Evolutionary conservation across 805 yeast species (phyloP), one percentile per base, ranked within the genome.

Genomic region (Sugiyamaella floridensis): DNA sequence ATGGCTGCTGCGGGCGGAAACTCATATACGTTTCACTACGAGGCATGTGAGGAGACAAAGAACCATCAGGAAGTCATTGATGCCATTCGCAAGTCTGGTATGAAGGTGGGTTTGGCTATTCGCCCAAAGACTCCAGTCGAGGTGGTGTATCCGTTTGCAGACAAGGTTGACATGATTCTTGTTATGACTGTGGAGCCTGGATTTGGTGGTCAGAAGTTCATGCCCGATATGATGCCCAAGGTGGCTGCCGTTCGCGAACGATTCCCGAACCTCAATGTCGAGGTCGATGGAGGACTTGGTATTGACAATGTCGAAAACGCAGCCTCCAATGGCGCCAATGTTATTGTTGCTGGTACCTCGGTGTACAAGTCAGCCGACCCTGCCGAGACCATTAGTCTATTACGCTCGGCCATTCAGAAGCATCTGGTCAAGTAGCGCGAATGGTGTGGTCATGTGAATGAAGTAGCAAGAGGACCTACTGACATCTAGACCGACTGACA

Each of bases 141-240:
- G 54, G 95, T 80, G 2, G 76, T 90, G 43, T 82, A 75, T 62
- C 90, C 87, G 28, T 71, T 87, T 55, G 92, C 84, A 22, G 84
- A 83, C 47, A 73, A 79, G 52, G 75, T 92, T 60, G 98, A 93
- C 68, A 88, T 92, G 97, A 90, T 88, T n/a, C 76, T 93, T 54
- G 85, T 93, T 43, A 93, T 92, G 98, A 93, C 99, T 2, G 98
- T 93, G 37, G 99, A 93, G 72, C 99, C 99, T 12, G 99, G 99
- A 0, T 92, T 93, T 67, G 99, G 99, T 19, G 99, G 99, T 45
- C 99, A 93, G 72, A 86, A 85, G 69, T 93, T 93, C 75, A 89
- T 88, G 97, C 73, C 81, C 16, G 87, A 82, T 54, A 90, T 92
- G 97, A 90, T 93, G 98, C 89, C 95, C 57, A 92, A 92, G 71